phyloP scores from a whole-genome alignment of 257 asterid species.

The Scutellaria galericulata region DNA sequence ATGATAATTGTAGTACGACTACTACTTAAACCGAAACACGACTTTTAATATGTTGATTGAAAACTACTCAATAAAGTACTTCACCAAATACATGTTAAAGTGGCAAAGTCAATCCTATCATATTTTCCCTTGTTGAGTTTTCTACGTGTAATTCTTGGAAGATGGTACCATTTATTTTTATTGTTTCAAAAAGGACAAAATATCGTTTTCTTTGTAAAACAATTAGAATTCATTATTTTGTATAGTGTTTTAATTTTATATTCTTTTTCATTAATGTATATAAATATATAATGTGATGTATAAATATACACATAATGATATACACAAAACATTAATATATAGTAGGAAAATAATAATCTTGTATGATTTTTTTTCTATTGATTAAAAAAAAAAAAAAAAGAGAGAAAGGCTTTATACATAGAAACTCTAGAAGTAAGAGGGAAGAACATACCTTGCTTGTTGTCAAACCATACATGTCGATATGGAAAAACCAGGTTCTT shows the following conservation, averaged over 20 bases:
- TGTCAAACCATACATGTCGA: too few species aligned
- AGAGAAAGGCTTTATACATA: too few species aligned
- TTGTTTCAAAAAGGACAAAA: slow-evolving; percentile 15
- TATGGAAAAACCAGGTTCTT: too few species aligned
- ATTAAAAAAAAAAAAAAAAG: too few species aligned
- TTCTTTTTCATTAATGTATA: background rate
- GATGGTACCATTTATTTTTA: slow-evolving; percentile 11
- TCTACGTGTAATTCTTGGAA: slow-evolving; percentile 29
- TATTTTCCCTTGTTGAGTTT: background rate
- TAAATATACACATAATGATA: too few species aligned
- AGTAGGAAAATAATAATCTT: too few species aligned
- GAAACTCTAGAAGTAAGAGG: too few species aligned
- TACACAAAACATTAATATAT: too few species aligned
- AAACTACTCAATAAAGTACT: background rate
- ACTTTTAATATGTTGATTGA: slow-evolving; percentile 16
- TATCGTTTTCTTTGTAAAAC: background rate
- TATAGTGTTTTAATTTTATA: background rate
- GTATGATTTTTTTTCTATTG: too few species aligned
- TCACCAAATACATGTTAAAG: slow-evolving; percentile 29
- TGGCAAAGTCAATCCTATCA: slow-evolving; percentile 22
- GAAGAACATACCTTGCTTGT: too few species aligned
- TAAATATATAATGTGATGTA: background rate
- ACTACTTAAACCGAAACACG: background rate
- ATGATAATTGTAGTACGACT: slow-evolving; percentile 26
- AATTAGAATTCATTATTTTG: background rate